Evolutionary conservation across 768 basidiomycete species (phyloP).

Genomic region (Boletellus ananiceps): DNA sequence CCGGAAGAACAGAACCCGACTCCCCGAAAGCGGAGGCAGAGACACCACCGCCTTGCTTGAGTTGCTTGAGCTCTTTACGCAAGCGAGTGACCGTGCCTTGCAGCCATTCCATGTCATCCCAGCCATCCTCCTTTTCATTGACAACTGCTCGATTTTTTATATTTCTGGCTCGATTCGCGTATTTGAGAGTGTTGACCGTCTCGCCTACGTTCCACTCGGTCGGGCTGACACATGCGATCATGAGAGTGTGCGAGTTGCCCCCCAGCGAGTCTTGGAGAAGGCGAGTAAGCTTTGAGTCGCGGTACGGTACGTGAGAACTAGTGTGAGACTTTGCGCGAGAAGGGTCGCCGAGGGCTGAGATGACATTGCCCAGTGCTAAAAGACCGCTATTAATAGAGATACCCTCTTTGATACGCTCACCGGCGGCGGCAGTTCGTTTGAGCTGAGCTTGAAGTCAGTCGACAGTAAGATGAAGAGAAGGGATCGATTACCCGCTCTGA

Average conservation of each 20-base stretch:
- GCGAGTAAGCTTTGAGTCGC: slow-evolving; percentile 96
- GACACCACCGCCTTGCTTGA: slow-evolving; percentile 62
- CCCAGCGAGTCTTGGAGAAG: slow-evolving; percentile 78
- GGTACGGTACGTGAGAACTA: slow-evolving; percentile 90
- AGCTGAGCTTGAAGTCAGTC: slow-evolving; percentile 46
- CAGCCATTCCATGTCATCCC: slow-evolving; percentile 97
- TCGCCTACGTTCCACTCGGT: slow-evolving; percentile 94
- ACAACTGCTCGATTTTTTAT: slow-evolving; percentile 93
- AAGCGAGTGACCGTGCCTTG: slow-evolving; percentile 82
- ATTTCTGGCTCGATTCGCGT: slow-evolving; percentile 94
- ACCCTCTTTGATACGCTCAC: slow-evolving; percentile 97
- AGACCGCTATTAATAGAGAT: slow-evolving; percentile 98
- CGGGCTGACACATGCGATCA: slow-evolving; percentile 97
- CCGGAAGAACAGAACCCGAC: slow-evolving; percentile 25
- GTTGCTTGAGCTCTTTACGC: slow-evolving; percentile 76
- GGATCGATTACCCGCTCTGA: slow-evolving; percentile 71
- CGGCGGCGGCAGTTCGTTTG: slow-evolving; percentile 93
- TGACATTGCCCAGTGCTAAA: slow-evolving; percentile 95
- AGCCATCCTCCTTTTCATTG: slow-evolving; percentile 94
- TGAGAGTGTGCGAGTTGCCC: slow-evolving; percentile 95
- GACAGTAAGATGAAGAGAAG: slow-evolving; percentile 2
- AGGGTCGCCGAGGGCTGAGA: slow-evolving; percentile 95
- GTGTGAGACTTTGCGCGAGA: slow-evolving; percentile 79
- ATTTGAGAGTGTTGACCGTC: slow-evolving; percentile 93
- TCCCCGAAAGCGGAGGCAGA: slow-evolving; percentile 25